Evolutionary conservation across 805 yeast genomes (phyloP).

Genomic region (Wickerhamomyces bisporus): DNA sequence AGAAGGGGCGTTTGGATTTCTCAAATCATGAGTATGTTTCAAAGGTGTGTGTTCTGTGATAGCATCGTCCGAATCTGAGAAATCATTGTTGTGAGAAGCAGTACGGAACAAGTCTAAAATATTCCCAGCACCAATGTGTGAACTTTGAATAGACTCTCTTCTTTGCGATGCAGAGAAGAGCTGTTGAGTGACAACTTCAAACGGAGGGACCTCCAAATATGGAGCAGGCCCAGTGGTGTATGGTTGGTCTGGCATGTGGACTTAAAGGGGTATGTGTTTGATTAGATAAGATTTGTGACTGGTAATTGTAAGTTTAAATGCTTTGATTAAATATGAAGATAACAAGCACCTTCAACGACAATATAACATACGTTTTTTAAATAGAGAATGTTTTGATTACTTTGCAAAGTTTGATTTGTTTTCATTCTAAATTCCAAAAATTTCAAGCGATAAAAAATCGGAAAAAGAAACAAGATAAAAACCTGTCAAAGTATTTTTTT

Average conservation of each 20-base stretch:
- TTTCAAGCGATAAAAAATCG: no score
- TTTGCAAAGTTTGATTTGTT: no score
- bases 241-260: conserved; percentile 12
- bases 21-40: conserved; percentile 9
- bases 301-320: no score
- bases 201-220: conserved; percentile 19
- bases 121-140: conserved; percentile 15
- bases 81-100: conserved; percentile 8
- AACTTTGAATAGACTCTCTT: conserved; percentile 16
- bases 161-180: conserved; percentile 15
- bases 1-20: conserved; percentile 13
- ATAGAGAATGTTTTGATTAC: no score
- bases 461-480: no score
- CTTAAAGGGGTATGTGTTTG: no score
- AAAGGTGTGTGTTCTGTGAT: conserved; percentile 19
- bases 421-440: no score
- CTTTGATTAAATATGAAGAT: no score
- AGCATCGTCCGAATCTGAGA: conserved; percentile 7
- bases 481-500: no score
- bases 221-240: conserved; percentile 21
- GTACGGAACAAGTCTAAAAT: conserved; percentile 22
- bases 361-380: no score
- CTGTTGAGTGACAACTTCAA: conserved; percentile 19
- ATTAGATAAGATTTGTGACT: no score
- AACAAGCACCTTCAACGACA: no score